phyloP scores from a whole-genome alignment of 805 yeast species.

The Clavispora phyllophila region DNA sequence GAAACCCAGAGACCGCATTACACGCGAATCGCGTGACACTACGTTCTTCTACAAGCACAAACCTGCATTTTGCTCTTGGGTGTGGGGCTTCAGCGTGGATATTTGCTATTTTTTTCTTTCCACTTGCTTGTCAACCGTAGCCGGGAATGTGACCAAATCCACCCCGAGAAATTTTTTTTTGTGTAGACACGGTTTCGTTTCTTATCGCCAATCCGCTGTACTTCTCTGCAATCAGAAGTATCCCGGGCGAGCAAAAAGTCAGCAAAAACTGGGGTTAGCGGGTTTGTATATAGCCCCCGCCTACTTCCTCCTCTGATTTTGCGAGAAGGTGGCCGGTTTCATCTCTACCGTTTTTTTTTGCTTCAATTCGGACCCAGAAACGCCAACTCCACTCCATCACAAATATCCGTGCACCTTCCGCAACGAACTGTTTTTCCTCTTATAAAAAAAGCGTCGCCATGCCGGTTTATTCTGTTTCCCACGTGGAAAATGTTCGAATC shows the following conservation, averaged over 20 bases:
- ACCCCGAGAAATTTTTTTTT: no score
- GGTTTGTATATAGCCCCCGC: not conserved
- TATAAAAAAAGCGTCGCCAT: slow-evolving; percentile 17
- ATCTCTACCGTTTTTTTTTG: not conserved
- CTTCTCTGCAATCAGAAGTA: not conserved
- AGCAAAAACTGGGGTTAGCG: not conserved
- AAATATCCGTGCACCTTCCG: not conserved
- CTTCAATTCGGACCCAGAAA: not conserved
- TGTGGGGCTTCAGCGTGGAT: no score
- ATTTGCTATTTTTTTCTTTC: not conserved
- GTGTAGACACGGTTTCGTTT: no score
- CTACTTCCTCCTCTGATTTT: not conserved
- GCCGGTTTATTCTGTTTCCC: slow-evolving; percentile 56
- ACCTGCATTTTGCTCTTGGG: not conserved
- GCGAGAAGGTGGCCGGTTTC: not conserved
- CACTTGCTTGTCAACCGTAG: no score
- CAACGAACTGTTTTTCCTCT: not conserved
- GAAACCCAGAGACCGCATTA: not conserved
- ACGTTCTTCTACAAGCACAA: not conserved
- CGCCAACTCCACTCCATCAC: not conserved
- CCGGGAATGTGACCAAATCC: no score
- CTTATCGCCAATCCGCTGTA: not conserved
- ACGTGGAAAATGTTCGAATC: slow-evolving; percentile 66
- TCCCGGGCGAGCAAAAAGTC: not conserved
- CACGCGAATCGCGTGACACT: slow-evolving; percentile 1